These are phyloP conservation scores for Amylostereum areolatum DNA, from an alignment of 1,284 basidiomycete species.

Conservation along the genomic window DNA sequence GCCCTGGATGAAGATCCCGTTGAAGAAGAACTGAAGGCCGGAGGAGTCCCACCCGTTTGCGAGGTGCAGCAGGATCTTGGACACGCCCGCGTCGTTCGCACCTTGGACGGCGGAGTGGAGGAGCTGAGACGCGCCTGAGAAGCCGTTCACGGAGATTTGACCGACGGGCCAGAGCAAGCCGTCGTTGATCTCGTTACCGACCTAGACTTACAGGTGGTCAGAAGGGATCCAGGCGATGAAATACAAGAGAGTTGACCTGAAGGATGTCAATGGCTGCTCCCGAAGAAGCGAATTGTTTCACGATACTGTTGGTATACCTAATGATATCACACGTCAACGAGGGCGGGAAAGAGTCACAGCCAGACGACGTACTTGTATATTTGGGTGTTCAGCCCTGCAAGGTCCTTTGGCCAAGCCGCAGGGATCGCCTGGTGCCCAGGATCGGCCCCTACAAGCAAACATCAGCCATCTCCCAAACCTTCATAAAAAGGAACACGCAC, in stretches of 20 bases:
- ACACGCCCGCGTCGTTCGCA: slow-evolving; percentile 38
- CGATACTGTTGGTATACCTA: slow-evolving; percentile 49
- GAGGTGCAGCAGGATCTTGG: slow-evolving; percentile 54
- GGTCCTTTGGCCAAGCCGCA: slow-evolving; percentile 46
- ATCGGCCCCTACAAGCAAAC: slow-evolving; percentile 44
- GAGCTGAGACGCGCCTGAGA: slow-evolving; percentile 49
- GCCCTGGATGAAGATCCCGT: slow-evolving; percentile 47
- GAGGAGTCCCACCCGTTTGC: slow-evolving; percentile 57
- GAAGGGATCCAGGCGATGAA: neutral
- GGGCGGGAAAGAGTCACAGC: neutral
- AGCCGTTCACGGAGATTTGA: slow-evolving; percentile 46
- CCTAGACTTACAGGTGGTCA: slow-evolving; percentile 23
- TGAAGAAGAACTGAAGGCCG: slow-evolving; percentile 43
- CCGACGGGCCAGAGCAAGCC: slow-evolving; percentile 60
- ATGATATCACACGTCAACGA: neutral
- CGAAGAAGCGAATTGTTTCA: slow-evolving; percentile 43
- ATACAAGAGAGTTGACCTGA: slow-evolving; percentile 25
- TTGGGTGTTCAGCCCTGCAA: slow-evolving; percentile 45
- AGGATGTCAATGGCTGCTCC: slow-evolving; percentile 51
- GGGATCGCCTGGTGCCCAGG: slow-evolving; percentile 58
- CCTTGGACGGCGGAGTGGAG: slow-evolving; percentile 50
- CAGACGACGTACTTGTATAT: slow-evolving; percentile 41
- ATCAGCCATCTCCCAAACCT: neutral
- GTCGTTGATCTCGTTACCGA: slow-evolving; percentile 60
- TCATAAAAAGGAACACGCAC: slow-evolving; percentile 24